Evolutionary conservation across 768 basidiomycete genomes (phyloP).

Genomic region (Amanita inopinata): DNA sequence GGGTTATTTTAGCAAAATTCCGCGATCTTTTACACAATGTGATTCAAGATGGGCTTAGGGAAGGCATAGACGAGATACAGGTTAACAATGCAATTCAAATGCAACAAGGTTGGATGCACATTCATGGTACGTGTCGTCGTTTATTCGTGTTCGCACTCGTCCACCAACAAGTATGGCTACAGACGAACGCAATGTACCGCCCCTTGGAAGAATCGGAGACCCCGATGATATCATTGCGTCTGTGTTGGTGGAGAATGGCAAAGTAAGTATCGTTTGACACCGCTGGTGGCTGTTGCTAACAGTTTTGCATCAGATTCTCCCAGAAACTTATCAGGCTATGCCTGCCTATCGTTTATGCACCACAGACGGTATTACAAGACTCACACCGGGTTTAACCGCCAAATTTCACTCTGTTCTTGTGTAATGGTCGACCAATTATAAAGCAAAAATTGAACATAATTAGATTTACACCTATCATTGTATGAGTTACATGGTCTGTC

Average conservation of each 20-base stretch:
- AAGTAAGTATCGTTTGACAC: constrained; percentile 29
- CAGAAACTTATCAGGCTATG: constrained; percentile 77
- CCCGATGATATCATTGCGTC: constrained; percentile 78
- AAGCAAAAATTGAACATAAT: neutral
- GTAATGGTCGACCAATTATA: neutral
- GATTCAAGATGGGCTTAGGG: constrained; percentile 41
- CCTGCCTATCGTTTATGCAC: constrained; percentile 78
- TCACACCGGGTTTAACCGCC: constrained; percentile 55
- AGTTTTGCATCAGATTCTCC: constrained; percentile 35
- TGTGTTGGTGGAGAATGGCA: constrained; percentile 61
- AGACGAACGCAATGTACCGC: constrained; percentile 72
- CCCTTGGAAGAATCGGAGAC: constrained; percentile 67
- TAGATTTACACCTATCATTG: neutral
- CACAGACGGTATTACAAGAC: constrained; percentile 54
- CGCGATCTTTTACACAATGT: constrained; percentile 49
- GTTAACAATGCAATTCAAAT: constrained; percentile 54
- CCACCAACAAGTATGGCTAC: neutral
- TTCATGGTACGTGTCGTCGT: constrained; percentile 36
- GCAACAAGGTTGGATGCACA: constrained; percentile 81
- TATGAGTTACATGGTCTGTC: too few relatives aligned
- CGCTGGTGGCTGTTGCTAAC: neutral
- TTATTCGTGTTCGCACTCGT: neutral
- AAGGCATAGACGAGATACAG: constrained; percentile 58
- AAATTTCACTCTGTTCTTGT: constrained; percentile 26
- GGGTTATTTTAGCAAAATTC: constrained; percentile 66